phyloP scores from a whole-genome alignment of 2,329 filamentous ascomycete genomes.

The Chaetomiaceae sp. region DNA sequence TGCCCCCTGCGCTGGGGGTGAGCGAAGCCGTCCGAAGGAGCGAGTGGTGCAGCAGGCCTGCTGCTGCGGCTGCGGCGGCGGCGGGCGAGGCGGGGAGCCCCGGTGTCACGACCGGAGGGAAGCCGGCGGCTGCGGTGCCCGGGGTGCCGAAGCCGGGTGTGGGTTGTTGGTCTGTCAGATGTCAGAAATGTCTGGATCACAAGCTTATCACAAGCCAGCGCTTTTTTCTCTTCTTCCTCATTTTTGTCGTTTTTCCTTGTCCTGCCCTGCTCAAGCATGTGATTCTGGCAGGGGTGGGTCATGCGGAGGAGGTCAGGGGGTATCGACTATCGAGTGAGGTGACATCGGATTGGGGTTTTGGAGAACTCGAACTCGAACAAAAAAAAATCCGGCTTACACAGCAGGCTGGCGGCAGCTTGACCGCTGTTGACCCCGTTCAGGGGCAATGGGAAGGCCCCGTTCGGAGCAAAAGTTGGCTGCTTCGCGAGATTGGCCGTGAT shows the following conservation, averaged over 20 bases:
- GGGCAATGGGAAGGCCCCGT: slow-evolving; percentile 9
- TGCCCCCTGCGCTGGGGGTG: slow-evolving; percentile 1
- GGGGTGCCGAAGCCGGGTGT: neutral
- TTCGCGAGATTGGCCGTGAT: slow-evolving; percentile 37
- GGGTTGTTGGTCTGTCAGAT: slow-evolving; percentile 11
- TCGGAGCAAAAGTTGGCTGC: slow-evolving; percentile 29
- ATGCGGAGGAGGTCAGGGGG: slow-evolving; percentile 3
- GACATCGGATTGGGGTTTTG: neutral
- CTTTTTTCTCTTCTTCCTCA: neutral
- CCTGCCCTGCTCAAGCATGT: slow-evolving; percentile 20
- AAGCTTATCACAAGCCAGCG: slow-evolving; percentile 8
- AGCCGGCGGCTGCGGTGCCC: neutral
- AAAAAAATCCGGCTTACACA: slow-evolving; percentile 7
- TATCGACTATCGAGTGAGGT: no score
- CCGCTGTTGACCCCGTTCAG: slow-evolving; percentile 8
- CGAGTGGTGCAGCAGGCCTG: slow-evolving; percentile 13
- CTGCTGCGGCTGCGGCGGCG: no score
- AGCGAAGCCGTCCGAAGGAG: slow-evolving; percentile 24
- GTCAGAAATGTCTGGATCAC: slow-evolving; percentile 3
- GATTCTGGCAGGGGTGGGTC: slow-evolving; percentile 13
- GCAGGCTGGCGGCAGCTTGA: slow-evolving; percentile 5
- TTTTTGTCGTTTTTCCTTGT: slow-evolving; percentile 5
- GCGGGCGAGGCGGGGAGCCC: slow-evolving; percentile 7
- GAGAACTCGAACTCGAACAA: neutral
- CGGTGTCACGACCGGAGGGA: slow-evolving; percentile 14